Conservation (phyloP, 768 basidiomycete genomes). For the Pulveroboletus frians region DNA sequence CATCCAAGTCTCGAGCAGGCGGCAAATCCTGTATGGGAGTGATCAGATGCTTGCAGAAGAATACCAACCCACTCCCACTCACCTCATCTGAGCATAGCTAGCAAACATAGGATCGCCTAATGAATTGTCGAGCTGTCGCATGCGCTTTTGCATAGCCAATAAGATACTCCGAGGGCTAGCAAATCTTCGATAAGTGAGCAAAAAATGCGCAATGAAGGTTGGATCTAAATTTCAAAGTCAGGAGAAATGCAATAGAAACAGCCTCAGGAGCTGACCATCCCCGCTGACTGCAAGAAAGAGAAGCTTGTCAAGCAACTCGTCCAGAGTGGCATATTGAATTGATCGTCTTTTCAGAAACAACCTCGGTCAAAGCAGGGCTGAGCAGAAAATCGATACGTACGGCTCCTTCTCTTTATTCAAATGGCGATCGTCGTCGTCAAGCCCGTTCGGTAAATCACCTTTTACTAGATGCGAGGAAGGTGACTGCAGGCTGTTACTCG, state of each 20-base stretch:
- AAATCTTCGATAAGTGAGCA: constrained; percentile 81
- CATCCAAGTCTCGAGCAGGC: constrained; percentile 75
- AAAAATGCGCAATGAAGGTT: constrained; percentile 70
- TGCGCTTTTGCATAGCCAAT: constrained; percentile 84
- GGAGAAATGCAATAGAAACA: constrained; percentile 6
- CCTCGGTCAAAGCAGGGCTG: constrained; percentile 9
- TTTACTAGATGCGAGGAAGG: constrained; percentile 12
- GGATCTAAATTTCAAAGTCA: constrained; percentile 47
- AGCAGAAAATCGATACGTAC: constrained; percentile 34
- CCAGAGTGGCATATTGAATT: constrained; percentile 68
- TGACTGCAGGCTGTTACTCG: constrained; percentile 19
- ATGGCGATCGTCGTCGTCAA: constrained; percentile 23
- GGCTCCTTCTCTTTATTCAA: constrained; percentile 43
- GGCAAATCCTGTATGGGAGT: constrained; percentile 56
- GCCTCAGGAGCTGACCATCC: constrained; percentile 50
- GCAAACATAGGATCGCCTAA: constrained; percentile 81
- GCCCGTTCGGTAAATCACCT: constrained; percentile 14
- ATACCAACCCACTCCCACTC: neutral
- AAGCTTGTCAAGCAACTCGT: constrained; percentile 77
- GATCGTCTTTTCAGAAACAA: constrained; percentile 39
- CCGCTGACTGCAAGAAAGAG: constrained; percentile 80
- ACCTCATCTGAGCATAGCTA: constrained; percentile 87
- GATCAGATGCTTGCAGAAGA: constrained; percentile 5
- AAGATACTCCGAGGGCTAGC: constrained; percentile 72
- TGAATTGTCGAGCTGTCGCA: constrained; percentile 69